Conservation (phyloP, 1,139 yeast species). For the Yamadazyma spencermartinsiae region DNA sequence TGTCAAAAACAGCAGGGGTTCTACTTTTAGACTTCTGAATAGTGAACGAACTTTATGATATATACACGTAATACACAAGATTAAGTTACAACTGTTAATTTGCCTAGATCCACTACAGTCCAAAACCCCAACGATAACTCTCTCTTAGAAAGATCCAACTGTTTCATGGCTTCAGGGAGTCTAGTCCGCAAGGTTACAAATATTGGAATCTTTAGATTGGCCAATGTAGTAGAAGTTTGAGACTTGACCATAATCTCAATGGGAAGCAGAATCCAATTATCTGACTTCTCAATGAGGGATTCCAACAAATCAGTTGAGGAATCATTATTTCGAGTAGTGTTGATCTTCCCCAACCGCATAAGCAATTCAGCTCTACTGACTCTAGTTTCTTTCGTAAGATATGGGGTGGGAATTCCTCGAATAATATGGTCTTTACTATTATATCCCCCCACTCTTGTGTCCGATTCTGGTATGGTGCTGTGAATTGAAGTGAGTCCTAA, state of each 20-base stretch:
- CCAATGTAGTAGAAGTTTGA: background rate
- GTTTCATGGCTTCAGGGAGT: slow-evolving; percentile 24
- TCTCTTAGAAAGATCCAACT: slow-evolving; percentile 19
- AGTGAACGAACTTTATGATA: background rate
- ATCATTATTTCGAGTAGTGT: slow-evolving; percentile 10
- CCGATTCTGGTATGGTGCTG: slow-evolving; percentile 28
- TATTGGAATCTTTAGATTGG: slow-evolving; percentile 27
- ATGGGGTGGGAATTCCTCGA: slow-evolving; percentile 32
- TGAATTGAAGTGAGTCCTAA: slow-evolving; percentile 14
- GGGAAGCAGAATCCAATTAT: slow-evolving; percentile 40
- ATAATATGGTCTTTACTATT: slow-evolving; percentile 14
- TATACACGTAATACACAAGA: slow-evolving; percentile 1
- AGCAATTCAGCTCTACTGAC: slow-evolving; percentile 33
- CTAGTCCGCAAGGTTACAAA: slow-evolving; percentile 26
- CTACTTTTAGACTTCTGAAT: slow-evolving; percentile 53
- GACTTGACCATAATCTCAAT: slow-evolving; percentile 17
- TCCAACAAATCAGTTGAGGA: slow-evolving; percentile 21
- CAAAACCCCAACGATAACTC: slow-evolving; percentile 34
- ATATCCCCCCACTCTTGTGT: slow-evolving; percentile 19
- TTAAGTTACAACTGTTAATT: background rate
- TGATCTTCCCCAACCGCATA: slow-evolving; percentile 25
- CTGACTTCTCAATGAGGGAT: slow-evolving; percentile 25
- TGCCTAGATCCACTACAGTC: slow-evolving; percentile 20
- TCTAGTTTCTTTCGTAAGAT: slow-evolving; percentile 29
- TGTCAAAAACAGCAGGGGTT: slow-evolving; percentile 55